Conservation (phyloP, 176 grass and related monocot genomes). For the Triticum dicoccoides region DNA sequence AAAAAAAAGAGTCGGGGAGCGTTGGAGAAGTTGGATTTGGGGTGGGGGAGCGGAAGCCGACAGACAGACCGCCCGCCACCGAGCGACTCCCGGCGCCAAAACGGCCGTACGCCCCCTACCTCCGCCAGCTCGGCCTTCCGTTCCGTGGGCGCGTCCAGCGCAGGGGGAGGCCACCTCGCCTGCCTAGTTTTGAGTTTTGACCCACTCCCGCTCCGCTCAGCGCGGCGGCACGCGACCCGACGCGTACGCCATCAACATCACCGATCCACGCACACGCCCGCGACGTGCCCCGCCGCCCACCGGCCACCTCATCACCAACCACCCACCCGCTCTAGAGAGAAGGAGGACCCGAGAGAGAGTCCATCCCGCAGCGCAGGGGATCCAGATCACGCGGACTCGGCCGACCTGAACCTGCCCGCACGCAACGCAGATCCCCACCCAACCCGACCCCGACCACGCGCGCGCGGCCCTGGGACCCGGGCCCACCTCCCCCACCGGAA, state of each 20-base stretch:
- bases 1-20: too few relatives aligned
- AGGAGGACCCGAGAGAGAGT: too few relatives aligned
- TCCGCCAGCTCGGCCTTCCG: too few relatives aligned
- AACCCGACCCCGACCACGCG: too few relatives aligned
- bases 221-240: background rate
- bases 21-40: too few relatives aligned
- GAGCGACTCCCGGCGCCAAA: background rate
- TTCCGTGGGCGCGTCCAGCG: too few relatives aligned
- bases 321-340: too few relatives aligned
- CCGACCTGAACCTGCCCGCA: background rate
- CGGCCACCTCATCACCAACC: too few relatives aligned
- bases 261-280: background rate
- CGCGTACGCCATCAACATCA: background rate
- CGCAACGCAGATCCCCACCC: background rate
- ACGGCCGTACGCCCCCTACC: background rate
- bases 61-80: background rate
- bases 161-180: background rate
- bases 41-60: background rate
- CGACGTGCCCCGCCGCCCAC: background rate
- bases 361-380: too few relatives aligned
- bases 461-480: background rate
- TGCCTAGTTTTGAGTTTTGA: background rate
- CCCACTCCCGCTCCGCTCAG: background rate
- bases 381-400: too few relatives aligned
- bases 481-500: slow-evolving; percentile 13